phyloP scores from a whole-genome alignment of 2,329 filamentous ascomycete genomes.

The Aspergillus sp. region DNA sequence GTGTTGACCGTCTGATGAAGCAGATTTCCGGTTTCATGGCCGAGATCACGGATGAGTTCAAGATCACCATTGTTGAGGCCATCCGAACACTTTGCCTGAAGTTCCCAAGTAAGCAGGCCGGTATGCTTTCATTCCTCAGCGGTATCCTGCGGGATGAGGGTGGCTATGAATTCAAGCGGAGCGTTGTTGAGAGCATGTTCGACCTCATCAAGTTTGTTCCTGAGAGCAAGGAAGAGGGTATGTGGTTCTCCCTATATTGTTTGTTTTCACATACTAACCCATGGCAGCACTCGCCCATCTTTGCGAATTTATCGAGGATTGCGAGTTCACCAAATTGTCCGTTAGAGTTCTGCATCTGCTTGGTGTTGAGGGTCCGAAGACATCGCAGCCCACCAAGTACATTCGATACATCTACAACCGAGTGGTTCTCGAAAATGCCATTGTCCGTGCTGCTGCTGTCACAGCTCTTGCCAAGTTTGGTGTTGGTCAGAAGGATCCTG shows the following conservation, averaged over 20 bases:
- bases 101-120: constrained; percentile 96
- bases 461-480: constrained; percentile 96
- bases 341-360: constrained; percentile 93
- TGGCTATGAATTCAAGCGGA: constrained; percentile 96
- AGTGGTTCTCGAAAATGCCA: constrained; percentile 94
- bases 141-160: constrained; percentile 96
- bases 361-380: constrained; percentile 91
- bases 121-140: constrained; percentile 95
- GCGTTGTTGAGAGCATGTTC: constrained; percentile 98
- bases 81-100: constrained; percentile 96
- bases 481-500: constrained; percentile 91
- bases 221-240: constrained; percentile 69
- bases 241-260: constrained; percentile 6
- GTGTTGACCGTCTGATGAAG: constrained; percentile 96
- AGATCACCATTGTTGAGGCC: constrained; percentile 99
- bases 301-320: constrained; percentile 99
- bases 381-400: constrained; percentile 94
- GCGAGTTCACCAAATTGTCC: constrained; percentile 96
- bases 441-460: constrained; percentile 90
- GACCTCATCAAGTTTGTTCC: constrained; percentile 99
- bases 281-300: constrained; percentile 77
- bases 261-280: constrained; percentile 18
- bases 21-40: constrained; percentile 98
- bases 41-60: constrained; percentile 98
- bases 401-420: constrained; percentile 99